These are phyloP conservation scores for Aureobasidium sp. DNA, from an alignment of 2,329 filamentous ascomycete species.

Conservation along the genomic window DNA sequence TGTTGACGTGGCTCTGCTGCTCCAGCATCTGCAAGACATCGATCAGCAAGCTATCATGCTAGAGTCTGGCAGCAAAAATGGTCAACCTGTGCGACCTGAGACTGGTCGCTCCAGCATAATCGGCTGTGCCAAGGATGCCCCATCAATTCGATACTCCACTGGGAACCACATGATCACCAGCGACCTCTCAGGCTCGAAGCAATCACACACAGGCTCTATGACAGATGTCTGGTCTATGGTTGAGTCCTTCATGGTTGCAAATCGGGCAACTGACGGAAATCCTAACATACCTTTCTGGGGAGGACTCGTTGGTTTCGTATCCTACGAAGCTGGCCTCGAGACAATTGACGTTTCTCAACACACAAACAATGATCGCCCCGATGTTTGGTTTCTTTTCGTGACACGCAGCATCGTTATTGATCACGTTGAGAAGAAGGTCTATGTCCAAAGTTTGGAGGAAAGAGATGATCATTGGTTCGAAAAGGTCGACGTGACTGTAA, in stretches of 20 bases:
- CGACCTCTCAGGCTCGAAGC: neutral
- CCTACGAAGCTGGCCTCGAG: constrained; percentile 83
- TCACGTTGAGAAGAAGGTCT: constrained; percentile 66
- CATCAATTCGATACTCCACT: constrained; percentile 28
- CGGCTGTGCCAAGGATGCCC: constrained; percentile 66
- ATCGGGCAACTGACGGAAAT: constrained; percentile 37
- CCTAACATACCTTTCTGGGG: constrained; percentile 73
- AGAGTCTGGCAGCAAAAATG: constrained; percentile 53
- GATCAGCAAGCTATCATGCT: constrained; percentile 46
- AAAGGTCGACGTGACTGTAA: neutral
- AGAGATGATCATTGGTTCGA: constrained; percentile 39
- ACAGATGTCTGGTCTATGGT: constrained; percentile 28
- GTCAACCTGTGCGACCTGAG: constrained; percentile 45
- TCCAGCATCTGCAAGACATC: constrained; percentile 38
- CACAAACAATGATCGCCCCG: constrained; percentile 58
- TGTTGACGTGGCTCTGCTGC: constrained; percentile 40
- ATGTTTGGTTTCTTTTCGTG: constrained; percentile 81
- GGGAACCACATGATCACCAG: constrained; percentile 2
- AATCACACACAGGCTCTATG: neutral
- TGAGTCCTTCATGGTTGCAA: constrained; percentile 40
- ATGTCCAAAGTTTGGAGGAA: constrained; percentile 73
- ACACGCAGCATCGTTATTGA: constrained; percentile 83
- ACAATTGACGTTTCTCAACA: constrained; percentile 57
- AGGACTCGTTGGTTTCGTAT: constrained; percentile 85
- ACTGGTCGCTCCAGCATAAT: constrained; percentile 79